These are phyloP conservation scores for Aspergillus sergii DNA, from an alignment of 2,329 filamentous ascomycete genomes.

Conservation along the genomic window DNA sequence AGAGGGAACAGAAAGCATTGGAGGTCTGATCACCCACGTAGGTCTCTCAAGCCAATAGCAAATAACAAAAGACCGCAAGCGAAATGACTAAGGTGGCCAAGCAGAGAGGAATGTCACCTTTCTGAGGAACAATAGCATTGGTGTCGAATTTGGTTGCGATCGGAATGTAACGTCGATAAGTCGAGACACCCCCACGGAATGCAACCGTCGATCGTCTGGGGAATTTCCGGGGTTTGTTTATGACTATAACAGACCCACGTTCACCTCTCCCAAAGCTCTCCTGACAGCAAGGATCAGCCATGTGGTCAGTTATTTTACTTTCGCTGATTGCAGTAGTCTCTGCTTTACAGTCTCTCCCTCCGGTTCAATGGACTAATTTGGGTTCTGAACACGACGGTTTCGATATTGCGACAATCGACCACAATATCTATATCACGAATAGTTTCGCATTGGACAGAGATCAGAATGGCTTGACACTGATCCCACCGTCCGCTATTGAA, in stretches of 20 bases:
- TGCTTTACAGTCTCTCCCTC: constrained; percentile 7
- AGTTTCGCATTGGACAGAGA: constrained; percentile 46
- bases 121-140: neutral
- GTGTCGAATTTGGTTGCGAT: neutral
- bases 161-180: constrained; percentile 8
- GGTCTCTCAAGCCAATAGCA: neutral
- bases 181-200: constrained; percentile 4
- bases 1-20: neutral
- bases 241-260: neutral
- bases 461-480: constrained; percentile 52
- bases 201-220: constrained; percentile 7
- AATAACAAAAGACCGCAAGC: neutral
- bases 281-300: neutral
- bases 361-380: neutral
- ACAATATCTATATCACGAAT: constrained; percentile 42
- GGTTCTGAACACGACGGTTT: neutral
- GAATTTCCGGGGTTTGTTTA: neutral
- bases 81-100: neutral
- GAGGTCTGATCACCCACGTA: neutral
- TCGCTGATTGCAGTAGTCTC: neutral
- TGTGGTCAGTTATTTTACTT: neutral
- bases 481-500: constrained; percentile 53
- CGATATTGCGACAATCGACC: constrained; percentile 1
- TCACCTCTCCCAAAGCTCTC: neutral
- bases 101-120: neutral